These are phyloP conservation scores for Aspergillus sparsus DNA, from an alignment of 495 filamentous ascomycete species.

Conservation along the genomic window DNA sequence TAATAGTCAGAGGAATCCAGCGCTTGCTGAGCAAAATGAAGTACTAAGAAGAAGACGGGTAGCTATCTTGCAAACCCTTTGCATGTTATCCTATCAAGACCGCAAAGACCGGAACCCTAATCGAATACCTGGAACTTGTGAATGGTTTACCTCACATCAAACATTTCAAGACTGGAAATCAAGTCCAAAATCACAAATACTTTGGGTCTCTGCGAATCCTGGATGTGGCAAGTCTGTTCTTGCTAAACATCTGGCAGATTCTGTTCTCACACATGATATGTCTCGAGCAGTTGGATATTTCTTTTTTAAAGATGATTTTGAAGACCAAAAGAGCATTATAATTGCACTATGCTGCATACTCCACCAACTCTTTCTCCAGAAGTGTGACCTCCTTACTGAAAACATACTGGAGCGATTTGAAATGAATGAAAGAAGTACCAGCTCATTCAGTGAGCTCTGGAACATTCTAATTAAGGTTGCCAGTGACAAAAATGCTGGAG, in stretches of 20 bases:
- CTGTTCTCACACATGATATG: slow-evolving; percentile 12
- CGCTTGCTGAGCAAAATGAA: too few species aligned
- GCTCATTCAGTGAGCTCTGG: neutral
- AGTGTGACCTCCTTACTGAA: neutral
- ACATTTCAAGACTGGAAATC: neutral
- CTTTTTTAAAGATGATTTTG: neutral
- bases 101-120: slow-evolving; percentile 44
- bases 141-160: slow-evolving; percentile 34
- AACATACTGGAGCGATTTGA: neutral
- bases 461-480: neutral
- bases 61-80: neutral
- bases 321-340: neutral
- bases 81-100: slow-evolving; percentile 33
- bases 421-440: neutral
- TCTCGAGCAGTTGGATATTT: slow-evolving; percentile 27
- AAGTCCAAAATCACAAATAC: slow-evolving; percentile 22
- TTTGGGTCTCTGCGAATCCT: slow-evolving; percentile 56
- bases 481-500: neutral
- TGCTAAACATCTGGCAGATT: slow-evolving; percentile 45
- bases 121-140: slow-evolving; percentile 35
- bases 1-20: too few species aligned
- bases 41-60: too few species aligned
- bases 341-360: neutral
- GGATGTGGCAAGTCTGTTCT: slow-evolving; percentile 34
- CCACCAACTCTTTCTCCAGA: neutral